Percentiles rank a stretch among this genome's conserved stretches.
phyloP scores from a whole-genome alignment of 176 grass and related monocot genomes.

The Dendrocalamus sinicus region DNA sequence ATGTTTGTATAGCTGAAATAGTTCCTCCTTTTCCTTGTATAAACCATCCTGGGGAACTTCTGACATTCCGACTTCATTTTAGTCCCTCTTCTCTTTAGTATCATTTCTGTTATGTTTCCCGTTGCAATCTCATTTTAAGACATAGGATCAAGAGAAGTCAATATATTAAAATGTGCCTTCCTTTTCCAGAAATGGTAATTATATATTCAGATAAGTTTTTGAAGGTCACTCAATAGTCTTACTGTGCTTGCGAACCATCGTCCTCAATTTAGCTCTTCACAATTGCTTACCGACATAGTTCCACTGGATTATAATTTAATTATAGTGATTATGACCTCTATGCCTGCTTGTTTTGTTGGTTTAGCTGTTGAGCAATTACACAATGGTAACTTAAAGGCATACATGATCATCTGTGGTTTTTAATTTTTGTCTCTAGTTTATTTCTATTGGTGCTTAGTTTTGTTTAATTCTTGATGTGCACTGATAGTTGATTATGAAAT shows the following conservation, averaged over 20 bases:
- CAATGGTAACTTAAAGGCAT: background rate
- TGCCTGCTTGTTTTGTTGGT: conserved; percentile 18
- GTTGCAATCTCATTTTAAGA: conserved; percentile 15
- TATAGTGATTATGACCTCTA: background rate
- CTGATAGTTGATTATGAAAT: no score
- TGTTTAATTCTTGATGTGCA: no score
- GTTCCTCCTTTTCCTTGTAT: conserved; percentile 3
- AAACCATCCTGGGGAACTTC: conserved; percentile 1
- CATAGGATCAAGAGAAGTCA: background rate
- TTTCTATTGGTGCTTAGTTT: no score
- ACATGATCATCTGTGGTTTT: no score
- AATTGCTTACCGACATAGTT: conserved; percentile 7
- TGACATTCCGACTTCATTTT: background rate
- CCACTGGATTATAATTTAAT: conserved; percentile 1
- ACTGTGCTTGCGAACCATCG: conserved; percentile 17
- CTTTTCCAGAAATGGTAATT: background rate
- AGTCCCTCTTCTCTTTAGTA: background rate
- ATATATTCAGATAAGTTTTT: conserved; percentile 11
- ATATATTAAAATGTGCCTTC: background rate
- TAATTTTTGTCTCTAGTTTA: no score
- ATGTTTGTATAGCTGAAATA: background rate
- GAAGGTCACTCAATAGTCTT: background rate
- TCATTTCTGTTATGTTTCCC: conserved; percentile 24
- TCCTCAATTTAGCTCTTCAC: background rate
- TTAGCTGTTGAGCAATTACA: conserved; percentile 23